Evolutionary conservation across 768 basidiomycete genomes (phyloP).

Genomic region (Nidularia sp.): DNA sequence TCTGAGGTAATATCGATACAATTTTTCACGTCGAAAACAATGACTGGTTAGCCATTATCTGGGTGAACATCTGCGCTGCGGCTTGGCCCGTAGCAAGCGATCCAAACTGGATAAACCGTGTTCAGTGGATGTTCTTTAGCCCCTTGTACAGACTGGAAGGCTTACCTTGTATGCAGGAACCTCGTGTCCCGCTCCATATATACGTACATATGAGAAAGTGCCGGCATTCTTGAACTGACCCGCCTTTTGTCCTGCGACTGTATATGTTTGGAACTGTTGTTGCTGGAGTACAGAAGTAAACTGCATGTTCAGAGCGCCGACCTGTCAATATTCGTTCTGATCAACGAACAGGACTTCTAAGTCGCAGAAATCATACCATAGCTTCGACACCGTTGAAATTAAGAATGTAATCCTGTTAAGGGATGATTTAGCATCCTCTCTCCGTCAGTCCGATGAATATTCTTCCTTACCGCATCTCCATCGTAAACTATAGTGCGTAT

Average conservation of each 20-base stretch:
- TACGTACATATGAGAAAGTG: conserved; percentile 46
- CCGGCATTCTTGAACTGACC: conserved; percentile 57
- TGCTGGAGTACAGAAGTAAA: conserved; percentile 34
- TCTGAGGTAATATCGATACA: background rate
- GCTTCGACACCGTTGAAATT: conserved; percentile 56
- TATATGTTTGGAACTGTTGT: conserved; percentile 40
- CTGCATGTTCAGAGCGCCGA: conserved; percentile 41
- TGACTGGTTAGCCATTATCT: conserved; percentile 33
- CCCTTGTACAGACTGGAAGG: background rate
- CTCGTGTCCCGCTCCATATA: conserved; percentile 41
- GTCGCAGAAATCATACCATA: conserved; percentile 32
- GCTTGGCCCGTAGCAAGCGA: conserved; percentile 32
- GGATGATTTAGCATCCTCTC: background rate
- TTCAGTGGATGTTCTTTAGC: background rate
- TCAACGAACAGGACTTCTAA: no score
- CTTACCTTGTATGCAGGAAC: conserved; percentile 36
- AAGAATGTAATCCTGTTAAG: conserved; percentile 44
- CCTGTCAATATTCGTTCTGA: conserved; percentile 17
- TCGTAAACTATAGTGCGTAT: conserved; percentile 46
- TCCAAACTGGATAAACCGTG: conserved; percentile 18
- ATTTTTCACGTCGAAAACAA: conserved; percentile 8
- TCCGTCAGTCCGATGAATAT: no score
- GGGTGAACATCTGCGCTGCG: conserved; percentile 38
- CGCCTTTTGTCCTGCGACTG: conserved; percentile 38
- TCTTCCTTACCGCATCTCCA: conserved; percentile 47